Evolutionary conservation across 768 basidiomycete genomes (phyloP).

Genomic region (Boletus barrowsii): DNA sequence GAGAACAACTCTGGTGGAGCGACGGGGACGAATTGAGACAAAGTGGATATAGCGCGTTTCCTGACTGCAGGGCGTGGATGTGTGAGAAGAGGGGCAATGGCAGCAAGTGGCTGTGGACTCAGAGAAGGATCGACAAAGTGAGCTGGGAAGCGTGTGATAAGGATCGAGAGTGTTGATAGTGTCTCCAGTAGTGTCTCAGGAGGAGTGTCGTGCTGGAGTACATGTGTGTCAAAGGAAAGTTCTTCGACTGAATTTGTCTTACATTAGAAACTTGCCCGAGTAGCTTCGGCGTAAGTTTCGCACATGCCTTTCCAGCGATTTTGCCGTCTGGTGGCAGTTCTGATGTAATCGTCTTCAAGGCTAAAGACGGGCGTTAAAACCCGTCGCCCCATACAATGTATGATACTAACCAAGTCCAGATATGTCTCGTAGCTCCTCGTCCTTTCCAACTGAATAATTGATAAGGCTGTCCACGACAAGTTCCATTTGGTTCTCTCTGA

Average conservation of each 20-base stretch:
- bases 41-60: slow-evolving; percentile 85
- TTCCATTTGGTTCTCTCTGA: slow-evolving; percentile 80
- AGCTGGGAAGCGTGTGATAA: slow-evolving; percentile 79
- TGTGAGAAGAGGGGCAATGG: slow-evolving; percentile 69
- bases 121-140: slow-evolving; percentile 55
- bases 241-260: slow-evolving; percentile 14
- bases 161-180: slow-evolving; percentile 81
- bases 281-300: slow-evolving; percentile 80
- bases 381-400: neutral
- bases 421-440: slow-evolving; percentile 93
- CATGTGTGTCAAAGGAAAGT: slow-evolving; percentile 6
- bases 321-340: slow-evolving; percentile 83
- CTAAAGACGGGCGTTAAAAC: slow-evolving; percentile 38
- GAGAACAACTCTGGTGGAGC: slow-evolving; percentile 62
- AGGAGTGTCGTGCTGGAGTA: slow-evolving; percentile 55
- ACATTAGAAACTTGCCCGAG: slow-evolving; percentile 79
- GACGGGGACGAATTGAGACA: slow-evolving; percentile 80
- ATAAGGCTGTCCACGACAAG: slow-evolving; percentile 87
- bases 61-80: slow-evolving; percentile 82
- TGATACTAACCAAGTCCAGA: slow-evolving; percentile 72
- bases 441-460: slow-evolving; percentile 77
- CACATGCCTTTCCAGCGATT: slow-evolving; percentile 75
- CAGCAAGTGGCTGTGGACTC: slow-evolving; percentile 56
- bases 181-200: slow-evolving; percentile 83
- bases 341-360: slow-evolving; percentile 90